These are phyloP conservation scores for Lentinus tigrinus DNA, from an alignment of 768 basidiomycete species.

Conservation along the genomic window DNA sequence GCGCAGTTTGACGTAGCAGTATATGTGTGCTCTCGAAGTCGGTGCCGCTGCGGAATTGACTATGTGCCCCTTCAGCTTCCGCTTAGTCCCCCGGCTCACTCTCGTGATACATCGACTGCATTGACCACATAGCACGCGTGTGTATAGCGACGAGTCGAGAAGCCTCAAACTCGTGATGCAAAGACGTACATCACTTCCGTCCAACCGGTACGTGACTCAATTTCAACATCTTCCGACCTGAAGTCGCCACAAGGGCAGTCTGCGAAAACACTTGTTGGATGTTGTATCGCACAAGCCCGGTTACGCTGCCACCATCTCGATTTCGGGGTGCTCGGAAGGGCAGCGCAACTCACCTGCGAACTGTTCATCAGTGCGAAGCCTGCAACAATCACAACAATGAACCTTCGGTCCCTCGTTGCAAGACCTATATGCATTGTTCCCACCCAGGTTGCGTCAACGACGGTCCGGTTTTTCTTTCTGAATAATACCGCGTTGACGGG, in stretches of 20 bases:
- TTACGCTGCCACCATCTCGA: background rate
- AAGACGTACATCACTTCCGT: background rate
- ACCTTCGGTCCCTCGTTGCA: too few relatives aligned
- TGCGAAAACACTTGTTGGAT: background rate
- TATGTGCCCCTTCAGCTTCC: background rate
- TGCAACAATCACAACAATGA: background rate
- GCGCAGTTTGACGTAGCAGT: conserved; percentile 15
- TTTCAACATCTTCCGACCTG: too few relatives aligned
- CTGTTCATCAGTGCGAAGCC: background rate
- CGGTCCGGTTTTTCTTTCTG: background rate
- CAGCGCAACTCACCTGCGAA: background rate
- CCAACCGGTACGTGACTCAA: background rate
- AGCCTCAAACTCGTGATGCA: background rate
- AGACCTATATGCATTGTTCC: background rate
- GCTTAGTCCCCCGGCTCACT: background rate
- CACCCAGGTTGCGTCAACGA: background rate
- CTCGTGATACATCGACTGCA: background rate
- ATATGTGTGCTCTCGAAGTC: conserved; percentile 9
- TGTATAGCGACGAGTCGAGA: too few relatives aligned
- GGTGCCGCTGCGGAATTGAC: background rate
- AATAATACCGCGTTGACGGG: background rate
- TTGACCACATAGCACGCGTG: too few relatives aligned
- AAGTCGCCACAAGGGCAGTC: too few relatives aligned
- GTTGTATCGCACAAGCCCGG: too few relatives aligned
- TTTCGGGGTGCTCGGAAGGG: background rate